Conservation (phyloP, 805 yeast species). For the Wickerhamiella bombiphila region DNA sequence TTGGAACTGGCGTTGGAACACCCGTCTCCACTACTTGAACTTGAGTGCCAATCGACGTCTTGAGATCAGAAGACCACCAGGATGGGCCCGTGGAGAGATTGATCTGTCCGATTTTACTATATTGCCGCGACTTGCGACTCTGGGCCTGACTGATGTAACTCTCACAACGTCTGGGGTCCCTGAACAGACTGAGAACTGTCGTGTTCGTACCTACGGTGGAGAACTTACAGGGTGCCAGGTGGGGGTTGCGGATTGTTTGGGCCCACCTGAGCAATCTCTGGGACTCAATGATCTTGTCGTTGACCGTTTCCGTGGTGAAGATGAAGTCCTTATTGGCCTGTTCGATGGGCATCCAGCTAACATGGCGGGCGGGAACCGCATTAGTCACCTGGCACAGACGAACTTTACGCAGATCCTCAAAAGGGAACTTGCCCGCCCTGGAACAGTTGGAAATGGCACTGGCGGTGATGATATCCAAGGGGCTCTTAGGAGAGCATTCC, state of each 20-base stretch:
- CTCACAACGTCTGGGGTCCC: constrained; percentile 78
- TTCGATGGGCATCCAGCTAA: constrained; percentile 60
- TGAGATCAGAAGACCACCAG: constrained; percentile 43
- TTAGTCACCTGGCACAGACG: constrained; percentile 60
- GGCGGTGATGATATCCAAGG: constrained; percentile 42
- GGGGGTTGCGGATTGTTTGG: constrained; percentile 85
- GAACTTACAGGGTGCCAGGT: constrained; percentile 60
- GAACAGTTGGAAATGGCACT: too few species aligned
- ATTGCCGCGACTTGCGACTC: constrained; percentile 49
- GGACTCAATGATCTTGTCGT: constrained; percentile 73
- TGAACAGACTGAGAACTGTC: constrained; percentile 66
- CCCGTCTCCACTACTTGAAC: constrained; percentile 60
- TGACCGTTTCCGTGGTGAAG: constrained; percentile 76
- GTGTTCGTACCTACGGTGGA: constrained; percentile 84
- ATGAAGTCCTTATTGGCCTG: constrained; percentile 65
- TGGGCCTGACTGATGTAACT: constrained; percentile 93
- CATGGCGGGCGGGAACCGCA: constrained; percentile 28
- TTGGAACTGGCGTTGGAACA: constrained; percentile 93
- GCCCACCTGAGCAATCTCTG: constrained; percentile 47
- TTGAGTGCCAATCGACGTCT: constrained; percentile 86
- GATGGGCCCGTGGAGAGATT: constrained; percentile 10
- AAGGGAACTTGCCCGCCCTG: constrained; percentile 45
- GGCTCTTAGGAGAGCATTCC: constrained; percentile 71
- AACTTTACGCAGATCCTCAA: constrained; percentile 53
- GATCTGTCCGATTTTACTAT: constrained; percentile 52